phyloP scores from a whole-genome alignment of 2,329 filamentous ascomycete species.

The Phialophora chinensis region DNA sequence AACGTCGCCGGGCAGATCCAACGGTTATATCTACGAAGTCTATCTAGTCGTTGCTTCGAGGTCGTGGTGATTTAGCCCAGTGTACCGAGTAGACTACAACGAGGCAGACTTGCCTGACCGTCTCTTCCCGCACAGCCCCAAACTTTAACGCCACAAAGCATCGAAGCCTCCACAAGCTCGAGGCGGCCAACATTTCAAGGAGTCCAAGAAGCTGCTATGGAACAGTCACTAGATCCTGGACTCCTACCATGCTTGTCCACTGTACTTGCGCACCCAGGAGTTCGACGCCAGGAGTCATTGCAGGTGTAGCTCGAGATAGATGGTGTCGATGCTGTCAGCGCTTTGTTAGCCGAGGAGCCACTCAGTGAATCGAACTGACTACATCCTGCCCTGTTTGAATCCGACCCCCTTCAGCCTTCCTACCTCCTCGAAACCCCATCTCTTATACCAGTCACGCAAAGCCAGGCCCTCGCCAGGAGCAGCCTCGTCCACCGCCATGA shows the following conservation, averaged over 20 bases:
- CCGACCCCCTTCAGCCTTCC: constrained; percentile 49
- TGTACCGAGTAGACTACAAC: background rate
- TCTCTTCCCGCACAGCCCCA: background rate
- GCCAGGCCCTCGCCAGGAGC: constrained; percentile 43
- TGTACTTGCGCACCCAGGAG: background rate
- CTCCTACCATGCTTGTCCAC: background rate
- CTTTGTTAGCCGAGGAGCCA: constrained; percentile 5
- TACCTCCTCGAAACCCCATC: constrained; percentile 48
- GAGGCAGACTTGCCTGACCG: background rate
- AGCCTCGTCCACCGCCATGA: constrained; percentile 49
- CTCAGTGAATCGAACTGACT: constrained; percentile 26
- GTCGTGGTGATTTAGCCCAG: background rate
- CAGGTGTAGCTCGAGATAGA: constrained; percentile 30
- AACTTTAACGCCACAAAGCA: constrained; percentile 4
- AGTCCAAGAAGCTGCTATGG: background rate
- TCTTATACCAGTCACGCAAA: constrained; percentile 47
- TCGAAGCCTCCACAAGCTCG: background rate
- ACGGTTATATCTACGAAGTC: background rate
- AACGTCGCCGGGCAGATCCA: background rate
- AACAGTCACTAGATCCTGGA: background rate
- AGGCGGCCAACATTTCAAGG: background rate
- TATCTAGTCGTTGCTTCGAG: background rate
- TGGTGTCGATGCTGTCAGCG: constrained; percentile 28
- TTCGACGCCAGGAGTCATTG: background rate
- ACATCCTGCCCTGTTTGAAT: constrained; percentile 48